Evolutionary conservation across 225 moss, liverwort and hornwort genomes (phyloP).

Genomic region (Asterella californica): DNA sequence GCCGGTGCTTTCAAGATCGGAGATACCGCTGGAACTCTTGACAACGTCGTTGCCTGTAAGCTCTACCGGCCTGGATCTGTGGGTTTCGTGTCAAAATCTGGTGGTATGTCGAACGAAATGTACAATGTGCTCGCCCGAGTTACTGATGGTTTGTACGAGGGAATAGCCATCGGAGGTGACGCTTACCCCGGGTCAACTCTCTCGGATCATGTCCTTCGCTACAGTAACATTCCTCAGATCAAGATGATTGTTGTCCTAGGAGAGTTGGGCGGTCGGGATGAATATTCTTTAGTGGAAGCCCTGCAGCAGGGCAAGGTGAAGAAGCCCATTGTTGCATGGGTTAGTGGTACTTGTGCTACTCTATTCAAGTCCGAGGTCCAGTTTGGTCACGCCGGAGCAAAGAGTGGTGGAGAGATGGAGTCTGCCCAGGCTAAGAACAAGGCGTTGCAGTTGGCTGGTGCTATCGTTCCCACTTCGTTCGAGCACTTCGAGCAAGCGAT

Average conservation of each 20-base stretch:
- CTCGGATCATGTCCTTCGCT: slow-evolving; percentile 92
- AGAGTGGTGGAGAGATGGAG: slow-evolving; percentile 92
- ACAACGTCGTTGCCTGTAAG: slow-evolving; percentile 89
- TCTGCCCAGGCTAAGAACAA: slow-evolving; percentile 97
- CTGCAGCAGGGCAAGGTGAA: slow-evolving; percentile 67
- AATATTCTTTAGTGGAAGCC: slow-evolving; percentile 89
- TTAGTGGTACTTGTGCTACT: slow-evolving; percentile 85
- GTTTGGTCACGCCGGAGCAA: slow-evolving; percentile 97
- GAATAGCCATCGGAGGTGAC: slow-evolving; percentile 94
- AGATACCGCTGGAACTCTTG: slow-evolving; percentile 87
- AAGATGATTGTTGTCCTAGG: slow-evolving; percentile 90
- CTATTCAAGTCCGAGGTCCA: slow-evolving; percentile 98
- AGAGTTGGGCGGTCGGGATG: slow-evolving; percentile 84
- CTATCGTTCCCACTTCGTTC: slow-evolving; percentile 84
- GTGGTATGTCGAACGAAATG: slow-evolving; percentile 95
- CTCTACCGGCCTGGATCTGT: slow-evolving; percentile 86
- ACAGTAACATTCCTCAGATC: slow-evolving; percentile 87
- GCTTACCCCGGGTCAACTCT: slow-evolving; percentile 91
- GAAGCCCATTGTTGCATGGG: slow-evolving; percentile 94
- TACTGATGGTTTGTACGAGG: slow-evolving; percentile 89
- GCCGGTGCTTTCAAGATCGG: slow-evolving; percentile 96
- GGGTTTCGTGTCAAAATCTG: slow-evolving; percentile 94
- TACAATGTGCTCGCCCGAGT: slow-evolving; percentile 92
- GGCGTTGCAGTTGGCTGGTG: slow-evolving; percentile 73
- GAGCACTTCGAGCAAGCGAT: slow-evolving; percentile 74